Conservation (phyloP, 2,329 filamentous ascomycete species). For the Tolypocladium tundrense region DNA sequence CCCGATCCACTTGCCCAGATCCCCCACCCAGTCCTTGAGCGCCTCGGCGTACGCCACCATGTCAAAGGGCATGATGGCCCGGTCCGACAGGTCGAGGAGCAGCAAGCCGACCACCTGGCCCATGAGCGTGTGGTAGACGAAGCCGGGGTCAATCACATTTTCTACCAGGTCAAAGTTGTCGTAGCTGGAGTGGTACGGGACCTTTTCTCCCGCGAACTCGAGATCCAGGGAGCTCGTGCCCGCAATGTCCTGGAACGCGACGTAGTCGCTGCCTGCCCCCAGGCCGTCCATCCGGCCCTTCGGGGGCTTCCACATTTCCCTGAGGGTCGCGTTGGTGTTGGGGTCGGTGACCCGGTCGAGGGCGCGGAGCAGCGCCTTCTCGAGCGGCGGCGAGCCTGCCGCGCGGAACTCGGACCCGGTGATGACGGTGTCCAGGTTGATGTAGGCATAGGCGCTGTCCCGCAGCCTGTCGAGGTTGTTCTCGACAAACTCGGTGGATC, state of each 20-base stretch:
- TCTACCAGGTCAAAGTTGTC: slow-evolving; percentile 85
- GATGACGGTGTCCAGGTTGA: slow-evolving; percentile 83
- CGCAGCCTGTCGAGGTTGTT: slow-evolving; percentile 65
- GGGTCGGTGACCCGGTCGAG: slow-evolving; percentile 69
- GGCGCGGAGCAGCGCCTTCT: slow-evolving; percentile 59
- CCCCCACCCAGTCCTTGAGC: slow-evolving; percentile 54
- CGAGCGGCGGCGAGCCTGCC: slow-evolving; percentile 70
- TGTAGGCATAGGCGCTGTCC: slow-evolving; percentile 68
- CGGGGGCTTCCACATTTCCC: slow-evolving; percentile 63
- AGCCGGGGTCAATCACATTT: slow-evolving; percentile 68
- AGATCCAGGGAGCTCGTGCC: slow-evolving; percentile 84
- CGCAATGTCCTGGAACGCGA: slow-evolving; percentile 83
- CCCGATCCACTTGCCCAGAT: slow-evolving; percentile 56
- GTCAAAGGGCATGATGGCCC: slow-evolving; percentile 74
- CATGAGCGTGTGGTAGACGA: slow-evolving; percentile 69
- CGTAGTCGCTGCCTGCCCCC: slow-evolving; percentile 71
- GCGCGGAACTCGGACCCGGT: slow-evolving; percentile 66
- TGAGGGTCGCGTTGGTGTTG: slow-evolving; percentile 58
- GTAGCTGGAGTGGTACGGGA: slow-evolving; percentile 74
- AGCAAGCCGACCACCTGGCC: slow-evolving; percentile 72
- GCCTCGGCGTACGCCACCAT: slow-evolving; percentile 60
- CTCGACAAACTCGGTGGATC: slow-evolving; percentile 92
- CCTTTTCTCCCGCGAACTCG: slow-evolving; percentile 56
- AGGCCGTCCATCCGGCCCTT: slow-evolving; percentile 54
- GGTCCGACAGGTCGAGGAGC: slow-evolving; percentile 76